Conservation (phyloP, 495 filamentous ascomycete species). For the Tuber indicum region DNA sequence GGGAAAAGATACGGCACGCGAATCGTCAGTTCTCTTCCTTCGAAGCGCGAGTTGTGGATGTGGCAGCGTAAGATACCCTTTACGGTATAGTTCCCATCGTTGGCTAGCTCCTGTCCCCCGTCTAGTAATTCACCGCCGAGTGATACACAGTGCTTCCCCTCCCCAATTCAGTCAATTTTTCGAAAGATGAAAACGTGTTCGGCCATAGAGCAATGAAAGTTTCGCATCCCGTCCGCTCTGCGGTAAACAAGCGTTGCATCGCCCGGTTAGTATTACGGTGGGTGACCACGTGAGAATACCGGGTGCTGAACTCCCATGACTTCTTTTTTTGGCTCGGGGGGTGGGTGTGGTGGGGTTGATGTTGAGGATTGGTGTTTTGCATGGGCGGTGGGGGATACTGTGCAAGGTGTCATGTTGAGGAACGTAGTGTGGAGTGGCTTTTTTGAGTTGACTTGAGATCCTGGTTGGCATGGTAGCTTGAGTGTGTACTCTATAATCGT, state of each 20-base stretch:
- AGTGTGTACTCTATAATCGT: too few species aligned
- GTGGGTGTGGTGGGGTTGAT: too few species aligned
- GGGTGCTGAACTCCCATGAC: not conserved
- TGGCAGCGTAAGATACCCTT: not conserved
- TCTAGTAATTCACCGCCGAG: not conserved
- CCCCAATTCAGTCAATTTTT: not conserved
- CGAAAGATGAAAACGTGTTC: not conserved
- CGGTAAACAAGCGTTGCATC: slow-evolving; percentile 5
- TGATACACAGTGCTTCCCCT: not conserved
- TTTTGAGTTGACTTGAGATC: too few species aligned
- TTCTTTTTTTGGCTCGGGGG: too few species aligned
- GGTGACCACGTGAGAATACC: slow-evolving; percentile 7
- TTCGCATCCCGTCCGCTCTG: slow-evolving; percentile 9
- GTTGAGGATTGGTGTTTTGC: too few species aligned
- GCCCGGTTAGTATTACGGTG: slow-evolving; percentile 7
- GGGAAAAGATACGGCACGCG: not conserved
- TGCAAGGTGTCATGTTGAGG: too few species aligned
- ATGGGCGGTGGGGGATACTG: too few species aligned
- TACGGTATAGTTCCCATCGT: not conserved
- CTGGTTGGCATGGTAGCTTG: too few species aligned
- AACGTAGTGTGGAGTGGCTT: too few species aligned
- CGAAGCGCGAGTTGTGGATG: not conserved
- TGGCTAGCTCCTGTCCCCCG: not conserved
- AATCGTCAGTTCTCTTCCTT: too few species aligned
- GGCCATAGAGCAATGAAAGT: slow-evolving; percentile 9